Evolutionary conservation across 225 moss, liverwort and hornwort species (phyloP), one percentile per base, ranked within the genome.

Genomic region (Polytrichum commune): DNA sequence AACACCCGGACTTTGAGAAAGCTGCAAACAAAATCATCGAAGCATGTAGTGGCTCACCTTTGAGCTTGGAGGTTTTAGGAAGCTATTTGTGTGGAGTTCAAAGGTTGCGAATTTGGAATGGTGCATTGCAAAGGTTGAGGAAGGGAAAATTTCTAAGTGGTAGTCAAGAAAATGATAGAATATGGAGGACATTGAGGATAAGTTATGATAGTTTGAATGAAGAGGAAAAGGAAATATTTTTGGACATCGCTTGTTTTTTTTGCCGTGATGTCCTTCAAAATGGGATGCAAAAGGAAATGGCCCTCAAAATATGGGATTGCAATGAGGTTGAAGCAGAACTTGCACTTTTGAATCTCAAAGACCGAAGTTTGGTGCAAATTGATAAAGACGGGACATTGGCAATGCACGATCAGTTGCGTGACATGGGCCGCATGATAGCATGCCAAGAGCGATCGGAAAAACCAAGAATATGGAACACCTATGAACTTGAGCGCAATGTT

Each of bases 191-290:
- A 33, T 66, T 66, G 23, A 25, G 66, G n/a, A 66, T 66, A 18
- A 20, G 32, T 23, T 66, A 29, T 33, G 66, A 66, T 5, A 19
- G 19, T 19, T 33, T 66, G 22, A n/a, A 66, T n/a, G 23, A 10
- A 0, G 66, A 29, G 4, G 32, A 66, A 32, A 32, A n/a, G 19
- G 18, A 33, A 32, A 66, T 66, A n/a, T 66, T 66, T 33, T 46
- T 66, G 38, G 66, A 66, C 35, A 46, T 66, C 24, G 66, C 66
- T 6, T 66, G 66, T 33, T 66, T 66, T 7, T 66, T 66, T n/a
- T 24, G 27, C 16, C 7, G 7, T 22, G 29, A n/a, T 20, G 26
- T 66, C 6, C 30, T 32, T 2, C 30, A 22, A 57, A 57, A 22
- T n/a, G 57, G 57, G 57, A 57, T 57, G 57, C 20, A 66, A 19